A percentile compares a stretch with the other conserved stretches of the same genome.
Evolutionary conservation across 1,284 basidiomycete genomes (phyloP).

Genomic region (Microbotryomycetes sp.): DNA sequence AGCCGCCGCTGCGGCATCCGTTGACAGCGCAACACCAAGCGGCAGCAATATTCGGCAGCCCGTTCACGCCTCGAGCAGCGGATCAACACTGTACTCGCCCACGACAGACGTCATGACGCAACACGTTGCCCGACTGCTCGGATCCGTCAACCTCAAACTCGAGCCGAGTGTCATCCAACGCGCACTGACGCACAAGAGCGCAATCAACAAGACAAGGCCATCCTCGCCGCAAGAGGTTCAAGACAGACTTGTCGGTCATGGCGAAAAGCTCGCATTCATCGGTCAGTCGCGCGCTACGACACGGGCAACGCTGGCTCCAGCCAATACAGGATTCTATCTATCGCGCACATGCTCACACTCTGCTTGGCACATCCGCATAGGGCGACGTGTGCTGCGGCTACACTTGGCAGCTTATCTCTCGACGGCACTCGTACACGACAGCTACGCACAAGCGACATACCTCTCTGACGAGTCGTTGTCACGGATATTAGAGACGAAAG

Average conservation of each 20-base stretch:
- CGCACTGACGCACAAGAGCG: slow-evolving; percentile 26
- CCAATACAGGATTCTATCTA: too few species aligned
- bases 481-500: slow-evolving; percentile 20
- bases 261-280: slow-evolving; percentile 27
- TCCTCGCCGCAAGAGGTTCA: not conserved
- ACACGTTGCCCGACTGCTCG: not conserved
- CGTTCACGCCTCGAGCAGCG: too few species aligned
- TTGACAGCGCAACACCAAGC: too few species aligned
- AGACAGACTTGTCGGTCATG: slow-evolving; percentile 4
- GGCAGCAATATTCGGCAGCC: too few species aligned
- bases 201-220: slow-evolving; percentile 14
- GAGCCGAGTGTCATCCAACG: slow-evolving; percentile 2
- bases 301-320: not conserved
- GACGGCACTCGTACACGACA: slow-evolving; percentile 6
- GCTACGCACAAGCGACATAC: not conserved
- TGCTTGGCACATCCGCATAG: not conserved
- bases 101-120: not conserved
- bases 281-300: not conserved
- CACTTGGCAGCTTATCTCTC: slow-evolving; percentile 16
- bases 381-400: slow-evolving; percentile 21
- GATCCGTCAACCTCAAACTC: not conserved
- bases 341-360: too few species aligned
- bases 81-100: not conserved
- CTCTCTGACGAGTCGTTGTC: slow-evolving; percentile 15
- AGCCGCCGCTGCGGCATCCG: too few species aligned